Conservation (phyloP, 2,329 filamentous ascomycete genomes). For the Pezicula radicicola region DNA sequence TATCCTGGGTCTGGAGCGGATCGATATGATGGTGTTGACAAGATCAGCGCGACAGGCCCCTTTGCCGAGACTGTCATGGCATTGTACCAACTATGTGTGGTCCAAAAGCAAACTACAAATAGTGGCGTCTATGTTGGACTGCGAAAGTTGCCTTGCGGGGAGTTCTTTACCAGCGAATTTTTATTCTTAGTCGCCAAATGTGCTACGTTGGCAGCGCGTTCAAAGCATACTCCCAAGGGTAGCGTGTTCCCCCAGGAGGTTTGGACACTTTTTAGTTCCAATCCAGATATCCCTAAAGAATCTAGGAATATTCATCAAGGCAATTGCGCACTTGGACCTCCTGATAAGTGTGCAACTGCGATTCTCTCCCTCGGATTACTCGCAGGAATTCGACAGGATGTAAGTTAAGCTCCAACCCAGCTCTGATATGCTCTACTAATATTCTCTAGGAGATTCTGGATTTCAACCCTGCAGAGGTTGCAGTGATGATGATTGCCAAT, state of each 20-base stretch:
- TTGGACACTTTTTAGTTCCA: constrained; percentile 13
- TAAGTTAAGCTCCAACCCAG: constrained; percentile 7
- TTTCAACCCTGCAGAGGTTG: constrained; percentile 14
- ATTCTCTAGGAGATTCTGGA: constrained; percentile 5
- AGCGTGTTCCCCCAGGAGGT: constrained; percentile 4
- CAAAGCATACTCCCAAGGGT: neutral
- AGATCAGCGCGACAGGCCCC: constrained; percentile 3
- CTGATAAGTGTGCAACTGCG: constrained; percentile 16
- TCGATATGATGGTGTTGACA: neutral
- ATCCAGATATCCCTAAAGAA: neutral
- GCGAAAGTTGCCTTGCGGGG: constrained; percentile 1
- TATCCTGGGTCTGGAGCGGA: neutral
- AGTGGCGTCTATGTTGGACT: constrained; percentile 8
- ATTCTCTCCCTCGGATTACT: constrained; percentile 19
- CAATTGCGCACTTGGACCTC: constrained; percentile 8
- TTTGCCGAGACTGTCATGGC: constrained; percentile 15
- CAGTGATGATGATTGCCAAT: constrained; percentile 20
- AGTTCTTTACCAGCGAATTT: constrained; percentile 5
- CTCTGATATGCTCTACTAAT: constrained; percentile 4
- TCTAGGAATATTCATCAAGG: constrained; percentile 5
- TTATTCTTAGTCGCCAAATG: constrained; percentile 11
- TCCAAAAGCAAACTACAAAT: neutral
- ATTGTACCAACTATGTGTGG: constrained; percentile 11
- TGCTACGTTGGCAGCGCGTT: constrained; percentile 4
- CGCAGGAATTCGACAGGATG: constrained; percentile 19